A percentile compares a stretch with the other conserved stretches of the same genome.
Evolutionary conservation across 768 basidiomycete species (phyloP).

Genomic region (Hirschioporus abietinus): DNA sequence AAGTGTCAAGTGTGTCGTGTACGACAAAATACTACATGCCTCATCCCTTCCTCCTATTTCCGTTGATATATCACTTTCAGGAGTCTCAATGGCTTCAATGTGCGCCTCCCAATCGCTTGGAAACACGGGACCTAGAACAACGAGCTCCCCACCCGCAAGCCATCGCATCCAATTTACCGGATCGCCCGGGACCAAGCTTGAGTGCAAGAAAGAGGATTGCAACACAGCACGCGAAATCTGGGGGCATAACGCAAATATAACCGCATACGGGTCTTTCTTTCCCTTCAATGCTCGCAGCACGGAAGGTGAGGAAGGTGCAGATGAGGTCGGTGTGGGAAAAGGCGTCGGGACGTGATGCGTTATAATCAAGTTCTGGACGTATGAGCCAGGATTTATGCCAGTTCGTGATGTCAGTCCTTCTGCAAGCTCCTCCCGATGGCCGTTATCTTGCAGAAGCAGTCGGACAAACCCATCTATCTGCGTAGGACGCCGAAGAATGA

Average conservation of each 20-base stretch:
- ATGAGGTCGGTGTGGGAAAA: neutral
- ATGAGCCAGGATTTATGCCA: neutral
- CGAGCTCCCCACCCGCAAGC: neutral
- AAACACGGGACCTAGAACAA: neutral
- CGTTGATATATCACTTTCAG: too few species aligned
- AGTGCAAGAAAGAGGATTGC: constrained; percentile 1
- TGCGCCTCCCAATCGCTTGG: constrained; percentile 4
- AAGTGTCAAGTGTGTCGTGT: neutral
- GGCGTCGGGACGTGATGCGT: constrained; percentile 1
- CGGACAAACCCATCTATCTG: constrained; percentile 1
- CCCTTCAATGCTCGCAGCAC: neutral
- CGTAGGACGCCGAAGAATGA: neutral
- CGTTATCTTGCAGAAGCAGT: neutral
- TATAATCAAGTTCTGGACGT: constrained; percentile 1
- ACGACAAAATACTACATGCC: neutral
- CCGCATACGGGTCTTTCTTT: neutral
- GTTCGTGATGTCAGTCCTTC: neutral
- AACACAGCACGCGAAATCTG: neutral
- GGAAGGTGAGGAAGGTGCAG: neutral
- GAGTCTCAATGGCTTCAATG: neutral
- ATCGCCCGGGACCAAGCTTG: neutral
- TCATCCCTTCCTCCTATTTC: neutral
- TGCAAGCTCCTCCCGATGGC: neutral
- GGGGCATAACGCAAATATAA: neutral
- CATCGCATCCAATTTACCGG: neutral